Conservation (phyloP, 345 rosid genomes). For the Populus alba region DNA sequence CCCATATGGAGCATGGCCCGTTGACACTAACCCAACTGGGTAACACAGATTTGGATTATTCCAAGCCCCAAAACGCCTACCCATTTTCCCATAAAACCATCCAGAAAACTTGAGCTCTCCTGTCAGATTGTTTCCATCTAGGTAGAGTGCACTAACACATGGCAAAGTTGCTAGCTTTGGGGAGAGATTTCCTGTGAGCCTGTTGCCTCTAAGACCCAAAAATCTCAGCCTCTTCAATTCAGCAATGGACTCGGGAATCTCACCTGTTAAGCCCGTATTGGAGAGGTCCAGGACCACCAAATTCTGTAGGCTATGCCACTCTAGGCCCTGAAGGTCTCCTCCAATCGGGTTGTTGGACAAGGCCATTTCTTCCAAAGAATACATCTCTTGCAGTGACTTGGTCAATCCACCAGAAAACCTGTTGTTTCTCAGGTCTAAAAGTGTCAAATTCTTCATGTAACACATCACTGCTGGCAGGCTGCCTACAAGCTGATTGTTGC, state of each 20-base stretch:
- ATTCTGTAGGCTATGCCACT: slow-evolving; percentile 57
- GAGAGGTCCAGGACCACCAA: slow-evolving; percentile 69
- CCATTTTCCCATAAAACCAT: slow-evolving; percentile 58
- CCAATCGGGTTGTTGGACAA: slow-evolving; percentile 61
- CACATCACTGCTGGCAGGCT: slow-evolving; percentile 47
- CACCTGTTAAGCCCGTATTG: slow-evolving; percentile 49
- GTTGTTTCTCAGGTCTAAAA: slow-evolving; percentile 76
- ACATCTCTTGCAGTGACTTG: slow-evolving; percentile 51
- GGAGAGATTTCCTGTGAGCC: slow-evolving; percentile 53
- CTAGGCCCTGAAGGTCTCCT: slow-evolving; percentile 45
- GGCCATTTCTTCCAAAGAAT: slow-evolving; percentile 59
- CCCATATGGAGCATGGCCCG: slow-evolving; percentile 51
- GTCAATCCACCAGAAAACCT: slow-evolving; percentile 64
- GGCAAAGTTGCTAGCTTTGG: slow-evolving; percentile 64
- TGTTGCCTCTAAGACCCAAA: slow-evolving; percentile 71
- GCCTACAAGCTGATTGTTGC: slow-evolving; percentile 65
- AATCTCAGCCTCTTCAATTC: slow-evolving; percentile 67
- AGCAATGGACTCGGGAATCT: slow-evolving; percentile 57
- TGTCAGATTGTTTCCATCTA: slow-evolving; percentile 75
- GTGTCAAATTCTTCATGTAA: slow-evolving; percentile 59
- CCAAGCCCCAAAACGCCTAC: slow-evolving; percentile 87
- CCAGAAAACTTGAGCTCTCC: slow-evolving; percentile 65
- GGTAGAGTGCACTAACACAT: slow-evolving; percentile 53
- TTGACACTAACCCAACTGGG: slow-evolving; percentile 33
- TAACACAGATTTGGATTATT: slow-evolving; percentile 79